Conservation (phyloP, 345 rosid species). For the Odontarrhena argentea region DNA sequence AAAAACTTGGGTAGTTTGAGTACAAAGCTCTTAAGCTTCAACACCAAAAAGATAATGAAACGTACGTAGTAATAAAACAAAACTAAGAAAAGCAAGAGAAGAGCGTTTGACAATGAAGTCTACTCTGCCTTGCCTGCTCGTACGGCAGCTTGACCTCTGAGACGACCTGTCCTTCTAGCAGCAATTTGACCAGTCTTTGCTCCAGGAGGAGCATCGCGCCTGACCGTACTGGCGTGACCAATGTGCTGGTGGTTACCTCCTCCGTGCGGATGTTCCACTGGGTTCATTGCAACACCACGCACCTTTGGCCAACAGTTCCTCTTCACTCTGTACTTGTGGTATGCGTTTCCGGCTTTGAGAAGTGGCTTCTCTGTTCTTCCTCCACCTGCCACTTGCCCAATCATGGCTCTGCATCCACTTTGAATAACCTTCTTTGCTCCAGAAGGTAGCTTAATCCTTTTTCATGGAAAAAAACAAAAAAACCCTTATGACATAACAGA, state of each 20-base stretch:
- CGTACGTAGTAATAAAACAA: neutral
- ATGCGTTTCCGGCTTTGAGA: slow-evolving; percentile 70
- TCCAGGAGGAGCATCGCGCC: slow-evolving; percentile 59
- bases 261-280: slow-evolving; percentile 82
- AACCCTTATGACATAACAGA: neutral
- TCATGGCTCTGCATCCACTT: slow-evolving; percentile 67
- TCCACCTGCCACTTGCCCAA: slow-evolving; percentile 73
- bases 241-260: slow-evolving; percentile 83
- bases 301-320: slow-evolving; percentile 79
- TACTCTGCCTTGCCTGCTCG: slow-evolving; percentile 54
- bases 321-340: slow-evolving; percentile 65
- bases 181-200: slow-evolving; percentile 66
- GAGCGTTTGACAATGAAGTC: slow-evolving; percentile 8
- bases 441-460: slow-evolving; percentile 68
- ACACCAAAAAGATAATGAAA: neutral
- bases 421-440: slow-evolving; percentile 61
- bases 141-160: slow-evolving; percentile 63
- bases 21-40: slow-evolving; percentile 12
- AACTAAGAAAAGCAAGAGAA: slow-evolving; percentile 7
- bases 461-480: neutral
- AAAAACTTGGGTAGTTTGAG: neutral
- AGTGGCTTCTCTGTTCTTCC: slow-evolving; percentile 82
- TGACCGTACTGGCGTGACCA: slow-evolving; percentile 73
- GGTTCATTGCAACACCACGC: slow-evolving; percentile 82
- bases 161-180: slow-evolving; percentile 70